A percentile compares a stretch with the other conserved stretches of the same genome.
These are phyloP conservation scores for Neurospora sp. DNA, from an alignment of 495 filamentous ascomycete genomes.

Conservation along the genomic window DNA sequence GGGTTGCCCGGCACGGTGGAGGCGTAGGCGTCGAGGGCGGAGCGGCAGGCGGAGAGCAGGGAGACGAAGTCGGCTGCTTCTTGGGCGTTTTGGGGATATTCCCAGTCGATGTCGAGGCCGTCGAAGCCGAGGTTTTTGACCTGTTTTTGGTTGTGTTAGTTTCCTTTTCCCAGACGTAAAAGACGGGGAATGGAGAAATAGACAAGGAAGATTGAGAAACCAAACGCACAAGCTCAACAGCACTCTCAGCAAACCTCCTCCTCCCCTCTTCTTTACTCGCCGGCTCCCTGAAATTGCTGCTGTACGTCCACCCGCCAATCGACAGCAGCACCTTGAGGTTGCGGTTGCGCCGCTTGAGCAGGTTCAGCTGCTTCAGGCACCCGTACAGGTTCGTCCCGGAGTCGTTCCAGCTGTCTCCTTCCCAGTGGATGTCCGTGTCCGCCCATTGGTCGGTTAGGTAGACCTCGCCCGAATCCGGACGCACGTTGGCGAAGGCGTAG, in stretches of 20 bases:
- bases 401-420: constrained; percentile 67
- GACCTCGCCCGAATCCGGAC: constrained; percentile 54
- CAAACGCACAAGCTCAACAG: constrained; percentile 45
- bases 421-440: constrained; percentile 82
- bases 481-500: constrained; percentile 61
- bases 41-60: constrained; percentile 56
- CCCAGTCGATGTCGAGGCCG: constrained; percentile 54
- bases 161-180: background rate
- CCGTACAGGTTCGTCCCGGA: constrained; percentile 72
- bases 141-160: background rate
- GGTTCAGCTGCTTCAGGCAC: constrained; percentile 85
- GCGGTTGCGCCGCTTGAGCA: constrained; percentile 80
- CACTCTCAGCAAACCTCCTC: constrained; percentile 55
- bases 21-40: constrained; percentile 50
- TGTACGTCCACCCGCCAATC: constrained; percentile 96
- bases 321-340: constrained; percentile 86
- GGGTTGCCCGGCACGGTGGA: constrained; percentile 33
- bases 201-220: background rate
- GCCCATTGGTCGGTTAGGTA: constrained; percentile 75
- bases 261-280: constrained; percentile 54
- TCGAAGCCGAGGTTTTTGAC: constrained; percentile 54
- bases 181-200: background rate
- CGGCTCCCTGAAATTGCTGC: constrained; percentile 69
- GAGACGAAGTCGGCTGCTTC: constrained; percentile 70
- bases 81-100: constrained; percentile 43